Base-by-base conservation (phyloP, 1,139 yeast species). In the Ogataea hybrid region DNA sequence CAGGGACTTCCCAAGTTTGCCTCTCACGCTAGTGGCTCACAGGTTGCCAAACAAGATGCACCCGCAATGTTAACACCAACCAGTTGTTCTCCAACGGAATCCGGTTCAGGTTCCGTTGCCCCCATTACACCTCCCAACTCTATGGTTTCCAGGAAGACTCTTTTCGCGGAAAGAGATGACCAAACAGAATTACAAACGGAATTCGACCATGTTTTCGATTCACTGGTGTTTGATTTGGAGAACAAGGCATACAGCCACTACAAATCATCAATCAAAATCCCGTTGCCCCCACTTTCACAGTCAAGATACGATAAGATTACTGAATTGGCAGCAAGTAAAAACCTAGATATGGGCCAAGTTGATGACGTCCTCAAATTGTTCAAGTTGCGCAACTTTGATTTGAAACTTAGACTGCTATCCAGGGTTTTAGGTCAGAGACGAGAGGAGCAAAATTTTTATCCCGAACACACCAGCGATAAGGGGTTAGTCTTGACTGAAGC, bases 341-440 rank as follows among this genome's bases (percentile, higher is more conserved):
- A 42, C 12, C 23, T 53, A 32, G 35, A 44, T 29, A 9, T 34
- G 11, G 31, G 15, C 7, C 53, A 51, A 11, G 53, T 52, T 18
- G 31, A 42, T 10, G 42, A 39, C n/a, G 53, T 54, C 4, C 33
- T 56, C 4, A 37, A 39, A 25, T 37, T 56, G n/a, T 47, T 56
- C 22, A 41, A 44, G 22, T 37, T 47, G 7, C 43, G 52, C 29
- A 52, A 56, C 32, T 41, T 52, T 10, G 46, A 44, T 23, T n/a
- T 48, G 16, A 58, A 57, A 29, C 46, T 58, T n/a, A 43, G 40
- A 27, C 43, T 58, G 5, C 31, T 58, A 8, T 41, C 55, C 10
- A 41, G 42, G 32, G 39, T 48, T 11, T 11, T 50, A 7, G 58
- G 58, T 2, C 17, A 32, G 25, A 20, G 10, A 3, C 20, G 22